Evolutionary conservation across 805 yeast genomes (phyloP).

Genomic region (Candida koratica): DNA sequence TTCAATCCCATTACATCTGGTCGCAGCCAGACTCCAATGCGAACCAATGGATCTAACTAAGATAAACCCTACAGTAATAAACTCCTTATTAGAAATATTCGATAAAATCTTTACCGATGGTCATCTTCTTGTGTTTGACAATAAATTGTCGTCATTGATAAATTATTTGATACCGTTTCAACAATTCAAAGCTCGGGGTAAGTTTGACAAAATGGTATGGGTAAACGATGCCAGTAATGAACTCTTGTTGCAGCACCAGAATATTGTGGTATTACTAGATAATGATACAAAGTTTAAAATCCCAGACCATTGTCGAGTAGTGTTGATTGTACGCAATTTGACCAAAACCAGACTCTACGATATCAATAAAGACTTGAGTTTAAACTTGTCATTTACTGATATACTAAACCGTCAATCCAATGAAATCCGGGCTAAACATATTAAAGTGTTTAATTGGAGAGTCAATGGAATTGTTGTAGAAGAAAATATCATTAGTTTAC

Average conservation of each 20-base stretch:
- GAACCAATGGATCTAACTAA: conserved; percentile 3
- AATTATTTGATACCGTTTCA: conserved; percentile 56
- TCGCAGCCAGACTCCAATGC: background rate
- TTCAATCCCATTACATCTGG: background rate
- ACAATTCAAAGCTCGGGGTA: conserved; percentile 44
- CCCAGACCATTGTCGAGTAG: conserved; percentile 15
- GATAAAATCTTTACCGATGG: conserved; percentile 22
- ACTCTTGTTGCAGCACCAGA: conserved; percentile 13
- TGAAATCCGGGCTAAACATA: conserved; percentile 21
- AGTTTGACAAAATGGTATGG: conserved; percentile 50
- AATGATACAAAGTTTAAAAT: conserved; percentile 9
- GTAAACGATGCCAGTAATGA: conserved; percentile 24
- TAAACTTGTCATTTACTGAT: conserved; percentile 12
- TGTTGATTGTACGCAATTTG: conserved; percentile 36
- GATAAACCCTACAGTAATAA: conserved; percentile 10
- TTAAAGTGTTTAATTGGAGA: conserved; percentile 47
- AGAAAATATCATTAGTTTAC: conserved; percentile 40
- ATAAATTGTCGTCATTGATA: conserved; percentile 43
- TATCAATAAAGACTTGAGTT: conserved; percentile 20
- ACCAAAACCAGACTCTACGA: conserved; percentile 30
- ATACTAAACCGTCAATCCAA: conserved; percentile 10
- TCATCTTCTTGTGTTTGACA: conserved; percentile 42
- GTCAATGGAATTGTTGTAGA: conserved; percentile 40
- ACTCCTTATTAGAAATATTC: conserved; percentile 11
- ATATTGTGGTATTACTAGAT: conserved; percentile 14